Evolutionary conservation across 148 eudicot species (phyloP).

Genomic region (Nepenthes gracilis): DNA sequence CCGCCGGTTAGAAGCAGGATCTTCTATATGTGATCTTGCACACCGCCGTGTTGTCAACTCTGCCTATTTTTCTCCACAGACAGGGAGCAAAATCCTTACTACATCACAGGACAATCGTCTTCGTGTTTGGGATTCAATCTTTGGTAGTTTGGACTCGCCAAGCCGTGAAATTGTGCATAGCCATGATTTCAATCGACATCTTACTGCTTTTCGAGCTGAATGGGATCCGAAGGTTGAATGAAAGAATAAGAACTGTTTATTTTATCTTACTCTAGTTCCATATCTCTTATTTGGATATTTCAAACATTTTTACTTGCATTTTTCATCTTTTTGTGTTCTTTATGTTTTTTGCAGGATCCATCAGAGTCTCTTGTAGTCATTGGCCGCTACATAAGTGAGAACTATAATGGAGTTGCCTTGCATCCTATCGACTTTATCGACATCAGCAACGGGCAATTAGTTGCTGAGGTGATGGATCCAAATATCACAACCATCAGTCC

Average conservation of each 20-base stretch:
- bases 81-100: constrained; percentile 88
- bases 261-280: not conserved
- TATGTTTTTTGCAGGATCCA: constrained; percentile 45
- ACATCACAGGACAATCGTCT: constrained; percentile 87
- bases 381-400: constrained; percentile 96
- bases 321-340: not conserved
- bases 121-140: constrained; percentile 89
- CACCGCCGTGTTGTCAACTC: constrained; percentile 94
- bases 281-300: not conserved
- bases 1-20: constrained; percentile 64
- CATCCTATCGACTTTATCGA: constrained; percentile 95
- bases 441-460: constrained; percentile 74
- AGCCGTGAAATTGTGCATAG: constrained; percentile 98
- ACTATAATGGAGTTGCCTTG: constrained; percentile 72
- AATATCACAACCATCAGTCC: constrained; percentile 87
- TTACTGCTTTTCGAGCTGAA: constrained; percentile 90
- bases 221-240: constrained; percentile 94
- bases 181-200: constrained; percentile 90
- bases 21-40: constrained; percentile 49
- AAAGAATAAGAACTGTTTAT: not conserved
- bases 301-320: not conserved
- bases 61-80: constrained; percentile 87
- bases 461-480: constrained; percentile 93
- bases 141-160: constrained; percentile 68
- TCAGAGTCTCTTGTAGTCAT: constrained; percentile 89